A percentile compares a stretch with the other conserved stretches of the same genome.
phyloP scores from a whole-genome alignment of 202 grass and related monocot genomes.

The Eragrostis tef region DNA sequence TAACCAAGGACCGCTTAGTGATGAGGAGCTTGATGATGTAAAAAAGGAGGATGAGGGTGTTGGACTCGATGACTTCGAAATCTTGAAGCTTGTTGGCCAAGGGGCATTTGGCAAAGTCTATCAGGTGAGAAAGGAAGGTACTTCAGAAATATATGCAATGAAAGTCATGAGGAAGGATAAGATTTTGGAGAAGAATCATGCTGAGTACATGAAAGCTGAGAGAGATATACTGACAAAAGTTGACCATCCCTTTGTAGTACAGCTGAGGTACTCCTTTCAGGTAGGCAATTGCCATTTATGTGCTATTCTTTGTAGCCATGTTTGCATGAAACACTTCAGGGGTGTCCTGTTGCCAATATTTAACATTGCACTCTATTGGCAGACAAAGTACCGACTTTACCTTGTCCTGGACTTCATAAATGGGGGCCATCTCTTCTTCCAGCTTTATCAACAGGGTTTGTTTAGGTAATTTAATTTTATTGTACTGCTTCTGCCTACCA shows the following conservation, averaged over 20 bases:
- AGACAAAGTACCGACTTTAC: constrained; percentile 96
- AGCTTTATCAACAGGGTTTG: constrained; percentile 95
- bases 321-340: too few species aligned
- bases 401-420: constrained; percentile 96
- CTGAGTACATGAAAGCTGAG: constrained; percentile 97
- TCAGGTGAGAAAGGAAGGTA: constrained; percentile 89
- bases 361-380: constrained; percentile 35
- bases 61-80: constrained; percentile 88
- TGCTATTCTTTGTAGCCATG: constrained; percentile 26
- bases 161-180: constrained; percentile 99
- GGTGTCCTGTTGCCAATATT: constrained; percentile 32
- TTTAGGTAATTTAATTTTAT: constrained; percentile 70
- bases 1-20: constrained; percentile 42
- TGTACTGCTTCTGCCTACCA: constrained; percentile 21
- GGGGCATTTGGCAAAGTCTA: constrained; percentile 99
- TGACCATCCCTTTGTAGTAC: constrained; percentile 96
- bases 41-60: constrained; percentile 63
- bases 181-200: constrained; percentile 97
- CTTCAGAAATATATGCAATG: constrained; percentile 98
- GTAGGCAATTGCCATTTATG: constrained; percentile 50
- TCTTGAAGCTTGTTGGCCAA: constrained; percentile 94
- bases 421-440: constrained; percentile 96
- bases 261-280: constrained; percentile 98
- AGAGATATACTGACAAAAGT: constrained; percentile 98
- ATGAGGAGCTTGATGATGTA: constrained; percentile 50